These are phyloP conservation scores for Aristolochia contorta DNA, from an alignment of 164 flowering plant genomes.

Conservation along the genomic window DNA sequence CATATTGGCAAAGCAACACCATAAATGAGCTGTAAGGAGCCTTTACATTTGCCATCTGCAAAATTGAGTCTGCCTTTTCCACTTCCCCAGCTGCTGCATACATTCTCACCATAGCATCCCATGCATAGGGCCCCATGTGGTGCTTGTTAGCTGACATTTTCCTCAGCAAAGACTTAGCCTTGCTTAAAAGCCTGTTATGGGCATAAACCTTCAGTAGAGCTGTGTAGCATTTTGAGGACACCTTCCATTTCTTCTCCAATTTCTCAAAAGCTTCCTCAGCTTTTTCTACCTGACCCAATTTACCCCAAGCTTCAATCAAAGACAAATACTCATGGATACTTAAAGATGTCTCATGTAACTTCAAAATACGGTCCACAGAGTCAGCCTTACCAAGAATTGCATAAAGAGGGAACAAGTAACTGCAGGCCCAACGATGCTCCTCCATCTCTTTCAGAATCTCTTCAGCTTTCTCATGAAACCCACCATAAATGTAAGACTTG, in stretches of 20 bases:
- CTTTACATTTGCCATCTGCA: constrained; percentile 51
- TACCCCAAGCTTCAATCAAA: constrained; percentile 81
- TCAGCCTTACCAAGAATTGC: constrained; percentile 59
- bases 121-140: constrained; percentile 47
- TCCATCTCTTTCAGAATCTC: constrained; percentile 65
- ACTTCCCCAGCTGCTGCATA: constrained; percentile 77
- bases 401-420: constrained; percentile 47
- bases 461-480: constrained; percentile 64
- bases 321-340: constrained; percentile 35
- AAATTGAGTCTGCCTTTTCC: constrained; percentile 65
- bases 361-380: constrained; percentile 65
- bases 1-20: constrained; percentile 51
- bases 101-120: constrained; percentile 73
- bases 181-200: constrained; percentile 42
- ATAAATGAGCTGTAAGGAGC: constrained; percentile 47
- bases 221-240: constrained; percentile 30
- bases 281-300: constrained; percentile 47
- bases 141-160: constrained; percentile 50
- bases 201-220: constrained; percentile 55
- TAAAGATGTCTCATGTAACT: constrained; percentile 38
- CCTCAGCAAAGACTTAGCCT: constrained; percentile 65
- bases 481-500: constrained; percentile 39
- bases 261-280: constrained; percentile 67
- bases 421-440: constrained; percentile 40
- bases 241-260: constrained; percentile 28